These are phyloP conservation scores for Mycena filopes DNA, from an alignment of 768 basidiomycete genomes.

Conservation along the genomic window DNA sequence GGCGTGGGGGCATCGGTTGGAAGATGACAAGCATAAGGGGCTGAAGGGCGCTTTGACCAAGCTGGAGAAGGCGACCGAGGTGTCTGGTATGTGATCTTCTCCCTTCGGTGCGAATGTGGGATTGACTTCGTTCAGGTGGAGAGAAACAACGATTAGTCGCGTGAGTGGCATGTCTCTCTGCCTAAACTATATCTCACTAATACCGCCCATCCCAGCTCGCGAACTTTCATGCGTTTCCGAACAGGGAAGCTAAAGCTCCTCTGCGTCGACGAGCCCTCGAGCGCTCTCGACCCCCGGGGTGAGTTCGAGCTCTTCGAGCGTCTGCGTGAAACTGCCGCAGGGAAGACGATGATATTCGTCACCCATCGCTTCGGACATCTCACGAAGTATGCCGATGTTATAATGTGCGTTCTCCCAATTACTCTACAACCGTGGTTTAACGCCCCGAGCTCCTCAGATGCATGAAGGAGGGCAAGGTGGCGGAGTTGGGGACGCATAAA, in stretches of 20 bases:
- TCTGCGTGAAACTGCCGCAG: conserved; percentile 5
- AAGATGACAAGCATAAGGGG: conserved; percentile 13
- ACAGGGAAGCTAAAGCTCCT: conserved; percentile 20
- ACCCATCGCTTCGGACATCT: conserved; percentile 26
- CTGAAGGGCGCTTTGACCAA: conserved; percentile 9
- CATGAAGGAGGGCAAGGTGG: conserved; percentile 25
- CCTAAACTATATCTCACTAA: neutral
- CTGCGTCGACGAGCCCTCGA: conserved; percentile 22
- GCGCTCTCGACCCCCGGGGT: conserved; percentile 21
- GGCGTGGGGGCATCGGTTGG: conserved; percentile 6
- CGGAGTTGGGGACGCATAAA: conserved; percentile 22
- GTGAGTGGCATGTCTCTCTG: neutral
- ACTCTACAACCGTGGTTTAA: neutral
- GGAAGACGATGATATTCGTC: conserved; percentile 31
- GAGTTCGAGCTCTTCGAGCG: conserved; percentile 23
- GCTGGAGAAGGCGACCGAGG: conserved; percentile 18
- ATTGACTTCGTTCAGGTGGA: conserved; percentile 1
- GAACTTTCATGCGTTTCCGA: conserved; percentile 30
- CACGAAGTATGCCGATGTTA: conserved; percentile 29
- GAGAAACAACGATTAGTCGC: conserved; percentile 23
- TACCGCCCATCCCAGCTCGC: neutral
- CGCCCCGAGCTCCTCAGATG: conserved; percentile 13
- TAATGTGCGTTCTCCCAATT: too few species aligned
- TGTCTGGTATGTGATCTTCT: conserved; percentile 1
- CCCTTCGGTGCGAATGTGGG: neutral